These are phyloP conservation scores for Phlebopus sp. DNA, from an alignment of 1,284 basidiomycete genomes.

Conservation along the genomic window DNA sequence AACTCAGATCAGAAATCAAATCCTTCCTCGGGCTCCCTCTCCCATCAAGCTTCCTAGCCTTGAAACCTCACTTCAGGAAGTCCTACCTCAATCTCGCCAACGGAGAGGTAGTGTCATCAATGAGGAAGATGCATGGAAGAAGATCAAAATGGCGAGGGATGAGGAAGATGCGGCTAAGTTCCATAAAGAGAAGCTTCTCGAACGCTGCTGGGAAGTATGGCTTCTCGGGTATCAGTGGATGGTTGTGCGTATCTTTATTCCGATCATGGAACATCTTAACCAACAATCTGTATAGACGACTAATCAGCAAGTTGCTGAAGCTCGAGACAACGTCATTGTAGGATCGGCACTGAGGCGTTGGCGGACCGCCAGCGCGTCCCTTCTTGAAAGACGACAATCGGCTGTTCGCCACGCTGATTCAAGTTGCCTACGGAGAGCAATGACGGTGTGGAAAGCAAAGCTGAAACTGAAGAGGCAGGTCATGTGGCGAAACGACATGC, in stretches of 20 bases:
- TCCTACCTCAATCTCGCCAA: conserved; percentile 28
- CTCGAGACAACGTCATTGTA: conserved; percentile 57
- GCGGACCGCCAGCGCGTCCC: conserved; percentile 41
- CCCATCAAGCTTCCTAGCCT: conserved; percentile 30
- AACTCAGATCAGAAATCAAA: conserved; percentile 15
- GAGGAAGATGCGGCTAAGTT: conserved; percentile 71
- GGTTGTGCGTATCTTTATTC: conserved; percentile 45
- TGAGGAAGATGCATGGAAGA: conserved; percentile 74
- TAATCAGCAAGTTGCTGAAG: conserved; percentile 55
- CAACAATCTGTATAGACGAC: conserved; percentile 46
- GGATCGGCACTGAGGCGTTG: conserved; percentile 57
- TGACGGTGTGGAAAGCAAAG: conserved; percentile 50
- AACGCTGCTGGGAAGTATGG: conserved; percentile 73
- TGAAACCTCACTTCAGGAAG: conserved; percentile 17
- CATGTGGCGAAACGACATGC: conserved; percentile 66
- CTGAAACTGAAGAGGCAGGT: conserved; percentile 49
- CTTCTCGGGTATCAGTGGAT: conserved; percentile 66
- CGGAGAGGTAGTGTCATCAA: conserved; percentile 50
- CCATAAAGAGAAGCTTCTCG: conserved; percentile 56
- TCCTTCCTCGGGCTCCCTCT: conserved; percentile 24
- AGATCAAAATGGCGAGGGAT: conserved; percentile 64
- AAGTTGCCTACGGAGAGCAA: conserved; percentile 38
- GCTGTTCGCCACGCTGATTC: conserved; percentile 42
- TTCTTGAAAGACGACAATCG: conserved; percentile 37
- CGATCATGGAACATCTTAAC: conserved; percentile 12